Evolutionary conservation across 441 rosid genomes (phyloP), one percentile per base, ranked within the genome.

Genomic region (Adansonia gregorii): DNA sequence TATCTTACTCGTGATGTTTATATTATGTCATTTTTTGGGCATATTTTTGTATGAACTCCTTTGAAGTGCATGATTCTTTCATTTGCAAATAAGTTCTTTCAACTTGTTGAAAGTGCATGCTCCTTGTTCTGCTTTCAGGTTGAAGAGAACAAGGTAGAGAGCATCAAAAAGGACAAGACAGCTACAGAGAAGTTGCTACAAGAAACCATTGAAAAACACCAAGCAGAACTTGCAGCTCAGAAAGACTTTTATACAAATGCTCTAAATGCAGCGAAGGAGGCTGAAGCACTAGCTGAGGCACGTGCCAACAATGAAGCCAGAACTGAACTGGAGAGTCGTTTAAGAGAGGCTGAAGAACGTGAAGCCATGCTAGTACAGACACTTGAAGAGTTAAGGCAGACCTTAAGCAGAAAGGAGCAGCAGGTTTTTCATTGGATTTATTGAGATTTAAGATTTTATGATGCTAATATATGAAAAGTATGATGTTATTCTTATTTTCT

Each of bases 171-270:
- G 89, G 98, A 97, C 82, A 97, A 97, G 89, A 79, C 92, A 81
- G 95, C 97, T 43, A 93, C 98, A 35, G 99, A 97, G 86, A 88
- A 86, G 68, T 83, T 97, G 88, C 89, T 97, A 78, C 97, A 97
- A 88, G 99, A 97, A 85, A 94, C 98, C 66, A 89, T 94, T 78
- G 99, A 97, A 84, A 93, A 90, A 81, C 97, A 97, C 85, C 99
- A 92, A 88, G 88, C 85, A 4, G 98, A 97, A 83, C 89, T 97
- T 82, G 83, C 93, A 35, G 84, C 87, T 45, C 98, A 94, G 80
- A 94, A 92, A 81, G 98, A 93, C 45, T 97, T 88, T 78, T 97
- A 92, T 78, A 84, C 95, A 19, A 89, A 88, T 86, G 98, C 99
- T 80, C 85, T 97, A 85, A 83, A 83, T 83, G 97, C 93, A n/a